Evolutionary conservation across 148 eudicot genomes (phyloP).

Genomic region (Cornus florida): DNA sequence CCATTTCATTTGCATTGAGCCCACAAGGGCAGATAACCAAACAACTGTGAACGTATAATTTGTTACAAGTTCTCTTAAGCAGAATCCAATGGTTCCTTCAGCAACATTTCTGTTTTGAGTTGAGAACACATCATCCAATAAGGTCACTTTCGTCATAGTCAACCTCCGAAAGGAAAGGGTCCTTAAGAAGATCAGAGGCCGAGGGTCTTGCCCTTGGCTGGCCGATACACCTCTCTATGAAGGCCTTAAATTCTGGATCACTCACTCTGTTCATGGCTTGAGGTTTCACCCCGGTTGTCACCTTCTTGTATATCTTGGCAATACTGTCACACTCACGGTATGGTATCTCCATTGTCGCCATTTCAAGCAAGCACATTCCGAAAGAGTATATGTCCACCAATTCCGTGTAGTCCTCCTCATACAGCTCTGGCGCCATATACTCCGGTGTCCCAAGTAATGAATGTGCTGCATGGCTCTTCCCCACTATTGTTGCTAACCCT

Average conservation of each 20-base stretch:
- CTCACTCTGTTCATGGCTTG: conserved; percentile 46
- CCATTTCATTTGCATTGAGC: too few species aligned
- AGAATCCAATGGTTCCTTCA: background rate
- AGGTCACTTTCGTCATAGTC: conserved; percentile 32
- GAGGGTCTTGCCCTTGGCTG: conserved; percentile 69
- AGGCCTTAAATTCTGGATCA: conserved; percentile 59
- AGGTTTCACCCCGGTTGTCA: conserved; percentile 72
- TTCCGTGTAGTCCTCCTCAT: conserved; percentile 87
- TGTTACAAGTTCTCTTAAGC: too few species aligned
- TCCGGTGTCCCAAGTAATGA: conserved; percentile 82
- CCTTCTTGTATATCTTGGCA: conserved; percentile 81
- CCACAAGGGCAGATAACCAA: too few species aligned
- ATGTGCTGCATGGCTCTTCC: conserved; percentile 76
- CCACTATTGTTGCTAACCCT: conserved; percentile 81
- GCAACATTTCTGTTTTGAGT: background rate
- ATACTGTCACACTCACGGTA: conserved; percentile 75
- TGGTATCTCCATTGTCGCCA: conserved; percentile 85
- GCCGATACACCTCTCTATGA: conserved; percentile 74
- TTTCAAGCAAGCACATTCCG: conserved; percentile 80
- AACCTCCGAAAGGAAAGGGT: conserved; percentile 52
- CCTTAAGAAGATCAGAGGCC: conserved; percentile 71
- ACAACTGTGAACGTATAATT: too few species aligned
- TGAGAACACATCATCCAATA: background rate
- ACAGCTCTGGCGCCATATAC: conserved; percentile 90
- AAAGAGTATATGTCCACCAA: conserved; percentile 80